Conservation (phyloP, 495 filamentous ascomycete genomes). For the Aspergillus affinis region DNA sequence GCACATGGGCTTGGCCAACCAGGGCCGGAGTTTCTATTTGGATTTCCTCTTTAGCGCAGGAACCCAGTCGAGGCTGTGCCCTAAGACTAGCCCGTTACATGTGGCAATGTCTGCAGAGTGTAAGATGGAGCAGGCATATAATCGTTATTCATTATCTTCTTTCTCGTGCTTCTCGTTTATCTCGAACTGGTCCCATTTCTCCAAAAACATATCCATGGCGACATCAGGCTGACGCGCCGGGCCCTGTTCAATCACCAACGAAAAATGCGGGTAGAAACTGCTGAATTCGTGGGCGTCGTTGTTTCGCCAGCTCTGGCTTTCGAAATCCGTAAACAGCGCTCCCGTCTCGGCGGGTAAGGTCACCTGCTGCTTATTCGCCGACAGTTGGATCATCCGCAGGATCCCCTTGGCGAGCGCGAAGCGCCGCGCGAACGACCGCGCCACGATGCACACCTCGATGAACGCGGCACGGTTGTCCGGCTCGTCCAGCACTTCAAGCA, state of each 20-base stretch:
- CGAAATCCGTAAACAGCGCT: conserved; percentile 31
- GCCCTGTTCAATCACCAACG: conserved; percentile 16
- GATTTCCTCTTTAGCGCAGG: too few relatives aligned
- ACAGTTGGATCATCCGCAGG: conserved; percentile 35
- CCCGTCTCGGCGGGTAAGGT: conserved; percentile 30
- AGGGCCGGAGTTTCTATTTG: too few relatives aligned
- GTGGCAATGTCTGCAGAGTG: too few relatives aligned
- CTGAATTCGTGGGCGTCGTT: conserved; percentile 26
- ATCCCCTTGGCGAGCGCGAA: conserved; percentile 35
- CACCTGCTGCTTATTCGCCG: conserved; percentile 27
- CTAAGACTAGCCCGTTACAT: too few relatives aligned
- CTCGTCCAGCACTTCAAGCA: conserved; percentile 30
- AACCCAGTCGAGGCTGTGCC: too few relatives aligned
- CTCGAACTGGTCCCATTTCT: conserved; percentile 30
- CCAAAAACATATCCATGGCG: conserved; percentile 28
- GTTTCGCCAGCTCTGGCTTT: conserved; percentile 22
- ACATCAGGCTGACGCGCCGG: conserved; percentile 9
- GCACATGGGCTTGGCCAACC: too few relatives aligned
- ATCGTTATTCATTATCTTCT: conserved; percentile 1
- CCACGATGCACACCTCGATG: conserved; percentile 25
- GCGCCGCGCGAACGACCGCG: conserved; percentile 26
- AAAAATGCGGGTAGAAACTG: conserved; percentile 36
- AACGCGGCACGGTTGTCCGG: conserved; percentile 28
- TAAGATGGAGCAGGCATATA: neutral
- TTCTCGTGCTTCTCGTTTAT: conserved; percentile 5